Conservation (phyloP, 768 basidiomycete genomes). For the Termitomyces sp. region DNA sequence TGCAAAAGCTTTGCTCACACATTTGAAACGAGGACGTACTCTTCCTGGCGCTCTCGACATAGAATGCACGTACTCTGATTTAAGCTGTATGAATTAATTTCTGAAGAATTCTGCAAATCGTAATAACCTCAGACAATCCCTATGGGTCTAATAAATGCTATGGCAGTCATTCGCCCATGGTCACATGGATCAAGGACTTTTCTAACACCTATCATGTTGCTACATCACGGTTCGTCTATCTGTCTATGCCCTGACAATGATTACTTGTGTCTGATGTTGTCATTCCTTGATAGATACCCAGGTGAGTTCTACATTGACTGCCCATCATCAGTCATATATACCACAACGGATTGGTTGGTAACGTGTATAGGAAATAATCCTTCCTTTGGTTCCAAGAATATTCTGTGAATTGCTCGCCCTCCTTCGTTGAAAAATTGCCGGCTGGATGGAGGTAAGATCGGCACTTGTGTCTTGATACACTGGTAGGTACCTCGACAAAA, state of each 20-base stretch:
- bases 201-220: not conserved
- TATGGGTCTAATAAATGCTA: not conserved
- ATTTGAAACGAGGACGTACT: no score
- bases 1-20: no score
- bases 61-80: no score
- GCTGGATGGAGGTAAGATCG: not conserved
- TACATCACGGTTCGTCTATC: not conserved
- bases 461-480: not conserved
- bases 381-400: not conserved
- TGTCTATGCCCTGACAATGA: not conserved
- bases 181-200: not conserved
- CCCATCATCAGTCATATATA: not conserved
- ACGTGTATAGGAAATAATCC: not conserved
- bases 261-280: not conserved
- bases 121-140: not conserved
- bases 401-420: not conserved
- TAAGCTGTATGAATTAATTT: no score
- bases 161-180: not conserved
- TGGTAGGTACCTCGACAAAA: not conserved
- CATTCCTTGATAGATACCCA: not conserved
- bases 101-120: not conserved
- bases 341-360: not conserved
- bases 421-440: not conserved
- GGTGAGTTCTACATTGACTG: not conserved
- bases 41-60: no score